Conservation (phyloP, 129 eudicot genomes). For the Deinandra increscens region DNA sequence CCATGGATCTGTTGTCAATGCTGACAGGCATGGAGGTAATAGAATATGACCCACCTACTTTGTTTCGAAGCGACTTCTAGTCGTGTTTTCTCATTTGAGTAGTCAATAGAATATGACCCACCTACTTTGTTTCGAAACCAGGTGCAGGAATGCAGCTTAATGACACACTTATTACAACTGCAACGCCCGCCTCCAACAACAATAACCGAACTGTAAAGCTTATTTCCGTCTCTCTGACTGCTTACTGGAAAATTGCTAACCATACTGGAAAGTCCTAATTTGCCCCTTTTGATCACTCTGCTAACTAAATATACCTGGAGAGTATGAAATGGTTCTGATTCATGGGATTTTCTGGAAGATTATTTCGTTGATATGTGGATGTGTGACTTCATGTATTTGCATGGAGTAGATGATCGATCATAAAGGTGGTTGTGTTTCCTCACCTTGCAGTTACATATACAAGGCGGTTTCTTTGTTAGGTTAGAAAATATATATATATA, state of each 20-base stretch:
- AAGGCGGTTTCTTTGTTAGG: constrained; percentile 17
- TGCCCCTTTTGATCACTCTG: constrained; percentile 20
- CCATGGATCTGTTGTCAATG: constrained; percentile 63
- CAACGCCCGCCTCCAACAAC: constrained; percentile 32
- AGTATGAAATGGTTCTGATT: constrained; percentile 13
- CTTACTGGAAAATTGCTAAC: constrained; percentile 40
- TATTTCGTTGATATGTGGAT: constrained; percentile 2
- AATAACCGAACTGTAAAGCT: constrained; percentile 28
- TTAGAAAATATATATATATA: constrained; percentile 18
- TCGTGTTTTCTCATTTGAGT: background rate
- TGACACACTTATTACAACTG: constrained; percentile 55
- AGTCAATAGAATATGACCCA: background rate
- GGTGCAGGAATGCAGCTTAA: constrained; percentile 80
- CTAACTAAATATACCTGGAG: constrained; percentile 17
- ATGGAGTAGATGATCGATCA: constrained; percentile 8
- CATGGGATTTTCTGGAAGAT: constrained; percentile 13
- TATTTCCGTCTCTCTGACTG: constrained; percentile 22
- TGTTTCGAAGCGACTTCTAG: background rate
- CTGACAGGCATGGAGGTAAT: constrained; percentile 76
- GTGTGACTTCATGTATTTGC: constrained; percentile 28
- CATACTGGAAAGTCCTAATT: constrained; percentile 33
- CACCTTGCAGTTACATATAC: constrained; percentile 24
- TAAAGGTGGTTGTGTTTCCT: constrained; percentile 13
- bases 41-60: no score
- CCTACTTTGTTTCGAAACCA: constrained; percentile 27